Base-by-base conservation (phyloP, 176 grass and related monocot species). In the Phragmites australis region DNA sequence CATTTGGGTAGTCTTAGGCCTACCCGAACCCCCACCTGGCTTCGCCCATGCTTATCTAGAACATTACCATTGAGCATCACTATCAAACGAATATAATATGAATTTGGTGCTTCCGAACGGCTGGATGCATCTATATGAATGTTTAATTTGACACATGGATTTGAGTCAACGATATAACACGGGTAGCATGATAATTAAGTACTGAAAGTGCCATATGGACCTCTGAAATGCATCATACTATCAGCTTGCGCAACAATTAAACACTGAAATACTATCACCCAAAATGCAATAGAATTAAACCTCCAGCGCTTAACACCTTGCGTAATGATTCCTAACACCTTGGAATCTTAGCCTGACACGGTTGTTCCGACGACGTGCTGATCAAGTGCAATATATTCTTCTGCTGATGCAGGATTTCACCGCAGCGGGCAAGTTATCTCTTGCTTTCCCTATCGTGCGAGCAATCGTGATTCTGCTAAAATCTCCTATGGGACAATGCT, bases 231-330 rank as follows among this genome's bases (percentile, higher is more conserved):
- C 42, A 60, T n/a, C 18, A 19, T 1, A 1, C 11, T n/a, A n/a
- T 17, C 40, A 59, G 55, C 54, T 60, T 76, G 54, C 5, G 9
- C 40, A 30, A 76, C 48, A 15, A 74, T 87, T 37, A 77, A 68
- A 6, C 15, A 69, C 25, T 25, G 0, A 42, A 53, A 76, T 44
- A 53, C 41, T 43, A 43, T n/a, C n/a, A 9, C 5, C 41, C 9
- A 10, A 10, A 21, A 2, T n/a, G n/a, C n/a, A n/a, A n/a, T n/a
- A n/a, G n/a, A n/a, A 58, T 22, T 50, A 41, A 25, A 58, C 58
- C 34, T 58, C 75, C 81, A 79, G 68, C 68, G 18, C 59, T 59
- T 10, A 49, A 79, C 68, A 88, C 49, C 49, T 58, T 65, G 49
- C 3, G 3, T n/a, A 41, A 79, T 79, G 25, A 81, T 75, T 41